These are phyloP conservation scores for Penicillium digitatum DNA, from an alignment of 2,329 filamentous ascomycete genomes.

Conservation along the genomic window DNA sequence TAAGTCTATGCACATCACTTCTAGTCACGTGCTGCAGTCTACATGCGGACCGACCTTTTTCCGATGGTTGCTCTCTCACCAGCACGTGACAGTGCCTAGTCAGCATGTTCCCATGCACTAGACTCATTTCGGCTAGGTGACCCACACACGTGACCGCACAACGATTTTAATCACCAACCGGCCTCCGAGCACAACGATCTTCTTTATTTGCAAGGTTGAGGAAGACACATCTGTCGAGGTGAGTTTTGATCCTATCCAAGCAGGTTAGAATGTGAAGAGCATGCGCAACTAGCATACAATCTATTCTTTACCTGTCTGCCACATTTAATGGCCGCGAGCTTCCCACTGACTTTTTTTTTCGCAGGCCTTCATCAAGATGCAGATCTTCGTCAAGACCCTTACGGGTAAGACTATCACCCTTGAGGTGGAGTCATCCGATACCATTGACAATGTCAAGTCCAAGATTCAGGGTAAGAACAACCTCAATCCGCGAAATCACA, in stretches of 20 bases:
- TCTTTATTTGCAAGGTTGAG: constrained; percentile 50
- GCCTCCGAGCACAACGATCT: constrained; percentile 25
- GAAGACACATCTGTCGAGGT: constrained; percentile 61
- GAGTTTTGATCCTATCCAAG: constrained; percentile 25
- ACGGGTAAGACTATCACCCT: constrained; percentile 99
- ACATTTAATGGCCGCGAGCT: background rate
- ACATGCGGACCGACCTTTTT: background rate
- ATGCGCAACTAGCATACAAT: background rate
- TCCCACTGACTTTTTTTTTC: constrained; percentile 17
- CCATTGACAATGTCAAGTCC: constrained; percentile 99
- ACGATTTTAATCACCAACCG: constrained; percentile 36
- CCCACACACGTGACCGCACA: constrained; percentile 39
- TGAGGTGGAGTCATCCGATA: constrained; percentile 99
- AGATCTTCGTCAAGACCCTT: constrained; percentile 62
- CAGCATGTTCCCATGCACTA: background rate
- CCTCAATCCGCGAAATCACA: background rate
- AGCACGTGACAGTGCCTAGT: background rate
- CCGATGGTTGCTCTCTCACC: background rate
- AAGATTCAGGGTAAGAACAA: constrained; percentile 66
- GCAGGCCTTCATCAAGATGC: constrained; percentile 49
- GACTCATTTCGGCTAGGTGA: background rate
- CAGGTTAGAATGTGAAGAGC: constrained; percentile 5
- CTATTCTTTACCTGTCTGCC: background rate
- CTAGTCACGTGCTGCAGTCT: background rate
- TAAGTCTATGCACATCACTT: background rate